These are phyloP conservation scores for Coniochaeta pulveracea DNA, from an alignment of 2,329 filamentous ascomycete genomes.

Conservation along the genomic window DNA sequence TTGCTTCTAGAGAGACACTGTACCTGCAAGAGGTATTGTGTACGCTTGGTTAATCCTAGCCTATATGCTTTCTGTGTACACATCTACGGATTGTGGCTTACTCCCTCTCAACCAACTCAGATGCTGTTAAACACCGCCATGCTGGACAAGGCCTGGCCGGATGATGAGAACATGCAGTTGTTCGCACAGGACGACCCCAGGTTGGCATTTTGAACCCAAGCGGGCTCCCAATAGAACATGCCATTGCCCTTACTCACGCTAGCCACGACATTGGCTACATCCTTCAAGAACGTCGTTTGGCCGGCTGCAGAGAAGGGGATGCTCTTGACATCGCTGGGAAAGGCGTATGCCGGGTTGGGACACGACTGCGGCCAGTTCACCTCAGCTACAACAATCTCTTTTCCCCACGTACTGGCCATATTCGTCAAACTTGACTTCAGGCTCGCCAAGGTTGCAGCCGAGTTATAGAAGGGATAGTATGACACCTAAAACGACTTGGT, in stretches of 20 bases:
- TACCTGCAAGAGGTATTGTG: too few relatives aligned
- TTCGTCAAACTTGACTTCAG: constrained; percentile 44
- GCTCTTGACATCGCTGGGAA: constrained; percentile 45
- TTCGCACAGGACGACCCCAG: constrained; percentile 55
- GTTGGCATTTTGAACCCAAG: constrained; percentile 54
- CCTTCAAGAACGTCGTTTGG: constrained; percentile 49
- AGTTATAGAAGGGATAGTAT: constrained; percentile 63
- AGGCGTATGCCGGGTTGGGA: constrained; percentile 42
- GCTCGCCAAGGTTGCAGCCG: constrained; percentile 43
- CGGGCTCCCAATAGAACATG: constrained; percentile 65
- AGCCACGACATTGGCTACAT: constrained; percentile 44
- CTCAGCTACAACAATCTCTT: constrained; percentile 59
- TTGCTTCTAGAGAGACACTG: too few relatives aligned
- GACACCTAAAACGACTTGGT: too few relatives aligned
- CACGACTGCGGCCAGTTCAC: constrained; percentile 60
- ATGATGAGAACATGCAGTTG: constrained; percentile 49
- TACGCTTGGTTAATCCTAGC: too few relatives aligned
- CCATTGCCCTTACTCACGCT: constrained; percentile 43
- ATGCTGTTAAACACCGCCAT: constrained; percentile 35
- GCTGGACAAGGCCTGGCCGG: constrained; percentile 43
- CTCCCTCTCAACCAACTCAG: constrained; percentile 3
- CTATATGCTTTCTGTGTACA: too few relatives aligned
- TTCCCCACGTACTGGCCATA: constrained; percentile 50
- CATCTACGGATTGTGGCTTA: too few relatives aligned
- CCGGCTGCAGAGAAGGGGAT: constrained; percentile 55